phyloP scores from a whole-genome alignment of 352 stramenopile genomes.

The Phytophthora brassicae region DNA sequence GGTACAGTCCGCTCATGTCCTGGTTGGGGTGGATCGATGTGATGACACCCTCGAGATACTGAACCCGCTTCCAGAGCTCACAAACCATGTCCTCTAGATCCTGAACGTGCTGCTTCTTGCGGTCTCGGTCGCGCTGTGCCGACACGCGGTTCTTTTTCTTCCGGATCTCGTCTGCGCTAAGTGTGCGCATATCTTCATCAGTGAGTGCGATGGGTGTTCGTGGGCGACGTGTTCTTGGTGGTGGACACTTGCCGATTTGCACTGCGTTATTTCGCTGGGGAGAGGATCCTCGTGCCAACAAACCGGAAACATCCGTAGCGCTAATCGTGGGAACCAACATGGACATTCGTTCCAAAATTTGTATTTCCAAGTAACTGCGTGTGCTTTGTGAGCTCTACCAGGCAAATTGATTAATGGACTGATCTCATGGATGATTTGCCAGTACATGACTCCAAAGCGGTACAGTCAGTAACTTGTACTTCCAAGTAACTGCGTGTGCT shows the following conservation, averaged over 20 bases:
- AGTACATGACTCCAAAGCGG: background rate
- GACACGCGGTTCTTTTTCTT: constrained; percentile 75
- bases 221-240: constrained; percentile 34
- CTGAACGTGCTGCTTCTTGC: constrained; percentile 56
- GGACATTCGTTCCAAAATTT: constrained; percentile 15
- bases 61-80: constrained; percentile 57
- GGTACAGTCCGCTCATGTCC: constrained; percentile 41
- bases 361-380: too few species aligned
- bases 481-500: too few species aligned
- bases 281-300: constrained; percentile 27
- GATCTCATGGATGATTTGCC: constrained; percentile 5
- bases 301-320: constrained; percentile 27
- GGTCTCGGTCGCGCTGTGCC: constrained; percentile 54
- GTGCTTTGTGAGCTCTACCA: constrained; percentile 10
- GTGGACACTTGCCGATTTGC: constrained; percentile 31
- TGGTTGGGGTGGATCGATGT: constrained; percentile 39
- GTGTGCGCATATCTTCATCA: constrained; percentile 39
- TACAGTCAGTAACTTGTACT: constrained; percentile 1
- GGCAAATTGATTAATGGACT: constrained; percentile 27
- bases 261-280: constrained; percentile 25
- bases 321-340: constrained; percentile 30
- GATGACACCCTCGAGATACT: constrained; percentile 58
- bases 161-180: constrained; percentile 53
- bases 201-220: constrained; percentile 52
- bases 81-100: constrained; percentile 60